Conservation (phyloP, 2,329 filamentous ascomycete species). For the Penicillium sp. region DNA sequence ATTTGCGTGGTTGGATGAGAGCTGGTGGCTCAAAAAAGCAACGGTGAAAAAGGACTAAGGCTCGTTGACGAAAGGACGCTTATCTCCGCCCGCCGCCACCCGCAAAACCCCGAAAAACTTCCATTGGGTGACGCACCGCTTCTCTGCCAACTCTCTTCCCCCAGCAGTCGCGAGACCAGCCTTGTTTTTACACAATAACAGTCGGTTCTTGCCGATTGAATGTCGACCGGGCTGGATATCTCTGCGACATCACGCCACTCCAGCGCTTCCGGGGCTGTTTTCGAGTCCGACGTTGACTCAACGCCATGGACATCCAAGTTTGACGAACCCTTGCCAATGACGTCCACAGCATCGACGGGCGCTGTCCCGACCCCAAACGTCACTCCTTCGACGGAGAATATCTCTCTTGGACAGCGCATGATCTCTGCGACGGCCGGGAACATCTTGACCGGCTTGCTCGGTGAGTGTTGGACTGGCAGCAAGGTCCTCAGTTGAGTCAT, state of each 20-base stretch:
- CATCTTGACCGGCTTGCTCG: constrained; percentile 83
- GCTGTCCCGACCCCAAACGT: constrained; percentile 27
- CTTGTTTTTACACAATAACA: not conserved
- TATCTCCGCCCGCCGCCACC: constrained; percentile 36
- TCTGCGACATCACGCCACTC: constrained; percentile 16
- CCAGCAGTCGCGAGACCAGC: constrained; percentile 10
- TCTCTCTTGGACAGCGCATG: constrained; percentile 91
- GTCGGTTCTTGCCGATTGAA: constrained; percentile 21
- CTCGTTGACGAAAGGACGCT: constrained; percentile 23
- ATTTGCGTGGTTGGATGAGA: constrained; percentile 1
- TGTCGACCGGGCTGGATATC: constrained; percentile 23
- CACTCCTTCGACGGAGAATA: constrained; percentile 53
- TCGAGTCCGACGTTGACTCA: constrained; percentile 24
- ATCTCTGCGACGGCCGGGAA: constrained; percentile 90
- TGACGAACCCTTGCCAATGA: constrained; percentile 45
- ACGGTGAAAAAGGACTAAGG: not conserved
- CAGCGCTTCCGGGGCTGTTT: constrained; percentile 17
- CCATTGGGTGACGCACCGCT: constrained; percentile 26
- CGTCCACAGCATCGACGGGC: constrained; percentile 37
- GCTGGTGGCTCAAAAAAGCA: not conserved
- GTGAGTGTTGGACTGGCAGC: constrained; percentile 57
- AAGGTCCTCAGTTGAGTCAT: not conserved
- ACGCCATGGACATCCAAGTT: constrained; percentile 42
- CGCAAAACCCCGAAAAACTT: constrained; percentile 38
- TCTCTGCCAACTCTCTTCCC: not conserved